Conservation (phyloP, 2,329 filamentous ascomycete species). For the Exophiala calicioides region DNA sequence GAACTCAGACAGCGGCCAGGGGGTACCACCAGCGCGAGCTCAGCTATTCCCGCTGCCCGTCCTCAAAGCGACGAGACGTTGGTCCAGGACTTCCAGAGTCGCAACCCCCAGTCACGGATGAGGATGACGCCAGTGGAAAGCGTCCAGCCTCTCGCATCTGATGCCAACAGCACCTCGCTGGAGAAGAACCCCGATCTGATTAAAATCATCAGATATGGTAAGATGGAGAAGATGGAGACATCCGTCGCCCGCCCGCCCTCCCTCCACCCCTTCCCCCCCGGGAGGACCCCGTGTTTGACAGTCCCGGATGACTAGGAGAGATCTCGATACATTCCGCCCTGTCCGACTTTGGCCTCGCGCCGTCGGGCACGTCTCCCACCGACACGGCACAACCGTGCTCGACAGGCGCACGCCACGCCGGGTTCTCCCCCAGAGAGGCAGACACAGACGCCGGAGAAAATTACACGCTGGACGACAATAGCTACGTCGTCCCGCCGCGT, state of each 20-base stretch:
- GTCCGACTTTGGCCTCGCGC: conserved; percentile 5
- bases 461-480: background rate
- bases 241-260: too few species aligned
- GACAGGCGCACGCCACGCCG: background rate
- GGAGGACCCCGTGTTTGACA: too few species aligned
- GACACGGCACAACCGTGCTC: background rate
- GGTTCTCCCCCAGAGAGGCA: background rate
- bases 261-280: too few species aligned
- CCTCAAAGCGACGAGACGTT: conserved; percentile 37
- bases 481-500: background rate
- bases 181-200: conserved; percentile 12
- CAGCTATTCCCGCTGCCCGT: conserved; percentile 32
- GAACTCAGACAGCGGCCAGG: conserved; percentile 31
- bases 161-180: background rate
- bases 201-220: conserved; percentile 8
- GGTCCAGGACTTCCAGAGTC: conserved; percentile 31
- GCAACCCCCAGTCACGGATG: background rate
- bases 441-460: conserved; percentile 1
- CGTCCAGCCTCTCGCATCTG: background rate
- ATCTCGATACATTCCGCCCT: conserved; percentile 10
- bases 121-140: background rate
- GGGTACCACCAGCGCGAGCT: conserved; percentile 39
- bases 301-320: conserved; percentile 5
- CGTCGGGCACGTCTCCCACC: conserved; percentile 3
- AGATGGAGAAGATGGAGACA: too few species aligned